Conservation (phyloP, 495 filamentous ascomycete species). For the Penicillium bovifimosum region DNA sequence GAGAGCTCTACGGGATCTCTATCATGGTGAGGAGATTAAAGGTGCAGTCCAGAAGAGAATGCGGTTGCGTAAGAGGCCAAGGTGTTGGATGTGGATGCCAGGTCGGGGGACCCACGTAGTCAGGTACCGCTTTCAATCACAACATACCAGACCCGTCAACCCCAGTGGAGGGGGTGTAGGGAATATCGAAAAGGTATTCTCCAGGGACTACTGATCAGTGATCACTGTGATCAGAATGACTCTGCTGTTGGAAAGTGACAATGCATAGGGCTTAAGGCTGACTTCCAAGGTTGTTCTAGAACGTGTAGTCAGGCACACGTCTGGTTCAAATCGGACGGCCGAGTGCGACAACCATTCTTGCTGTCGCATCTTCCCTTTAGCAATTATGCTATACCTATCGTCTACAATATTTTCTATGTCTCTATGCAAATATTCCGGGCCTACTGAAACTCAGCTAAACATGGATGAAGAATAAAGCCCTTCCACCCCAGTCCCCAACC, state of each 20-base stretch:
- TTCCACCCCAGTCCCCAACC: neutral
- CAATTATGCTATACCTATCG: too few species aligned
- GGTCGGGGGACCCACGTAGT: conserved; percentile 9
- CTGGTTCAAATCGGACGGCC: neutral
- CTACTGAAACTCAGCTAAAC: neutral
- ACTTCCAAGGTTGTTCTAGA: neutral
- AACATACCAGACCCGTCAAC: neutral
- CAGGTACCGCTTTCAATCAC: conserved; percentile 11
- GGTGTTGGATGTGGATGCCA: conserved; percentile 1
- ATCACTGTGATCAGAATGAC: neutral
- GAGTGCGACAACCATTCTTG: neutral
- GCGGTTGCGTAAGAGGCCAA: conserved; percentile 7
- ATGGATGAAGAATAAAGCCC: too few species aligned
- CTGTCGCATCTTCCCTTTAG: neutral
- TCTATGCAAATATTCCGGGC: too few species aligned
- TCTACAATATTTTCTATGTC: too few species aligned
- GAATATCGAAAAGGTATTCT: neutral
- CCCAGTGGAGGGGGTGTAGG: neutral
- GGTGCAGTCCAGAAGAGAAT: neutral
- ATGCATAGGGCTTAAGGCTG: neutral
- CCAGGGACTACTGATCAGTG: neutral
- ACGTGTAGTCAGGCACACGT: neutral
- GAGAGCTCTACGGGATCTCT: conserved; percentile 19
- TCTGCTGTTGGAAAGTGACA: neutral
- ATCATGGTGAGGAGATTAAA: conserved; percentile 17